These are phyloP conservation scores for Escallonia herrerae DNA, from an alignment of 129 eudicot genomes.

Conservation along the genomic window DNA sequence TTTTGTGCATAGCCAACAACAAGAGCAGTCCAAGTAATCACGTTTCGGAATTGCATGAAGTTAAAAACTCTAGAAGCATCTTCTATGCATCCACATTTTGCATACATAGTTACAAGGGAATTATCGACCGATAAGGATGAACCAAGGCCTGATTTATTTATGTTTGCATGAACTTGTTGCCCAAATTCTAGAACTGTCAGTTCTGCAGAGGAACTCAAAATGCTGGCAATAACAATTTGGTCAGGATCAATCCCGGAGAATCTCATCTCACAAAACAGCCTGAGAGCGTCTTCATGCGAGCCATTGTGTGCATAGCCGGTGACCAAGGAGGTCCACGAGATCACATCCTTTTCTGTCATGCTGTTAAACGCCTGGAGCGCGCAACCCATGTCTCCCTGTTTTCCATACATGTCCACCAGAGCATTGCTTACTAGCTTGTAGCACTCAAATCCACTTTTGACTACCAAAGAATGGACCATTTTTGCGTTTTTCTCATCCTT, in stretches of 20 bases:
- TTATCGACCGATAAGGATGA: conserved; percentile 58
- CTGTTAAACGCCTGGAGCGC: conserved; percentile 41
- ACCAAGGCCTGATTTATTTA: conserved; percentile 39
- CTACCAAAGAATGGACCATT: conserved; percentile 51
- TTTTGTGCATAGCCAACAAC: conserved; percentile 73
- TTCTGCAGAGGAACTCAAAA: conserved; percentile 67
- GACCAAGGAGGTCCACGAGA: conserved; percentile 79
- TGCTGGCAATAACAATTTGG: conserved; percentile 44
- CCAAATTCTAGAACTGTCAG: conserved; percentile 60
- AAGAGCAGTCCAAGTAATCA: conserved; percentile 72
- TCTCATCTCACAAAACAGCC: conserved; percentile 56
- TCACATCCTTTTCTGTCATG: conserved; percentile 50
- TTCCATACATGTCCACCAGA: conserved; percentile 75
- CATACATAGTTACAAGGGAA: conserved; percentile 63
- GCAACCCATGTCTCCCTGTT: conserved; percentile 33
- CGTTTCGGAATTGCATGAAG: conserved; percentile 44
- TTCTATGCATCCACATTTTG: conserved; percentile 68
- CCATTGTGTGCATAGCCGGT: conserved; percentile 55
- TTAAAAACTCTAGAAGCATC: conserved; percentile 51
- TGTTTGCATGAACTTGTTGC: conserved; percentile 59
- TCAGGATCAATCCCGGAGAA: conserved; percentile 46
- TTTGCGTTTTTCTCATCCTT: conserved; percentile 32
- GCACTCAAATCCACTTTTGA: conserved; percentile 52
- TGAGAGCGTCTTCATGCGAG: conserved; percentile 47
- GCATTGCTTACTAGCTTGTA: conserved; percentile 54